Conservation (phyloP, 202 grass and related monocot species). For the Saccharum hybrid region DNA sequence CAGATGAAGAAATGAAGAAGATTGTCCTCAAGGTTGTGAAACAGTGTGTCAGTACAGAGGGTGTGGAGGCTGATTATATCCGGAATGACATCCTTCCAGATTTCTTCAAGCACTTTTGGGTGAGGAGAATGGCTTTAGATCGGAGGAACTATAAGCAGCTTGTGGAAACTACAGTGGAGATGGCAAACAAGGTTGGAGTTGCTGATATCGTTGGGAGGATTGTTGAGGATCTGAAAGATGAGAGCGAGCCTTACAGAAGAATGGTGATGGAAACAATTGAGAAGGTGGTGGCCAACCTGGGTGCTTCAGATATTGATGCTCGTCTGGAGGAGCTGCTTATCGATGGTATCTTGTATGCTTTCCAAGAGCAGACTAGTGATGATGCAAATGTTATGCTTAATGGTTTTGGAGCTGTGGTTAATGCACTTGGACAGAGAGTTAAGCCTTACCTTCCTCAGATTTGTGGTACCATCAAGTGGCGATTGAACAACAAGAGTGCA, state of each 20-base stretch:
- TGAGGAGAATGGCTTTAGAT: slow-evolving; percentile 92
- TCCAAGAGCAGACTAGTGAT: slow-evolving; percentile 99
- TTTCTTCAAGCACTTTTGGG: slow-evolving; percentile 90
- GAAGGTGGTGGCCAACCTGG: slow-evolving; percentile 94
- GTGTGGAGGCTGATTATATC: slow-evolving; percentile 95
- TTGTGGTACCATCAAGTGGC: slow-evolving; percentile 99
- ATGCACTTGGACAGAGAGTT: slow-evolving; percentile 83
- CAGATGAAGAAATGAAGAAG: slow-evolving; percentile 99
- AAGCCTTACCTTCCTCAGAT: slow-evolving; percentile 97
- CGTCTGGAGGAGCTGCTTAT: slow-evolving; percentile 92
- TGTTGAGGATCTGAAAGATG: slow-evolving; percentile 95
- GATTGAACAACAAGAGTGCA: slow-evolving; percentile 96
- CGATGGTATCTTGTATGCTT: slow-evolving; percentile 96
- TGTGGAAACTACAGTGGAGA: slow-evolving; percentile 95
- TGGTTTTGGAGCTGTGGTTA: slow-evolving; percentile 97
- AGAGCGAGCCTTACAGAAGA: slow-evolving; percentile 92
- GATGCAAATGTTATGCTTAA: slow-evolving; percentile 99
- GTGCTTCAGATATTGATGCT: slow-evolving; percentile 93
- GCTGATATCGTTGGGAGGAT: slow-evolving; percentile 90
- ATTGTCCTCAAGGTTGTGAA: slow-evolving; percentile 97
- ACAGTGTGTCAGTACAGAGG: slow-evolving; percentile 96
- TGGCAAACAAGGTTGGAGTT: slow-evolving; percentile 96
- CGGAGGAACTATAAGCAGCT: slow-evolving; percentile 97
- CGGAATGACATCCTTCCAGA: slow-evolving; percentile 81
- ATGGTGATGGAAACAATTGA: slow-evolving; percentile 99